Base-by-base conservation (phyloP, 495 filamentous ascomycete genomes). In the Penicillium salamii region DNA sequence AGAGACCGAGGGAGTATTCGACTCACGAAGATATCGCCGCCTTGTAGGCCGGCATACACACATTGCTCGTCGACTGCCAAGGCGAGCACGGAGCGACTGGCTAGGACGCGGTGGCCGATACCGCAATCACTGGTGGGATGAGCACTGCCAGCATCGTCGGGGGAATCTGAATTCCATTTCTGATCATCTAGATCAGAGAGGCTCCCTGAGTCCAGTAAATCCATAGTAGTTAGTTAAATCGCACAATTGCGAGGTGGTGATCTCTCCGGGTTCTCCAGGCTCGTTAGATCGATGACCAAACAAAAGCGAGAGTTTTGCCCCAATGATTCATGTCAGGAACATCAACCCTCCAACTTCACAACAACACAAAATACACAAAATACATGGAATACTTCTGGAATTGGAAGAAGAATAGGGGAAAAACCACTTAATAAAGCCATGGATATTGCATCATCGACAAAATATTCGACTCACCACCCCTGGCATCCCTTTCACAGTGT, bases 11-110 rank as follows among this genome's bases (percentile, higher is more conserved):
- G 9, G 7, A 20, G 6, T 42, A 24, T 20, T 21, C 42, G 7
- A 70, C 73, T 50, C 65, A 87, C 87, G 41, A 93, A 69, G 47
- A 98, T 91, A 68, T 96, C 89, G 44, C 93, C 93, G 39, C 85
- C 88, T 62, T 96, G 91, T 14, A 91, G 89, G 28, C 92, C 93
- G 17, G 91, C 90, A 69, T 88, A 76, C 2, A 76, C 73, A 38
- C 69, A 74, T 6, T 76, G 66, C 15, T 75, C 66, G 45, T 76
- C 73, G 17, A 76, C 47, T n/a, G 67, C 73, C 17, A 76, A 48
- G n/a, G 73, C 69, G 20, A 76, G 52, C 17, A 76, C 71, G n/a
- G 73, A 76, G 35, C 71, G 66, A 48, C 70, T 71, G 32, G 73
- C 67, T 41, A 71, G 56, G 19, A 76, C 73, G 15, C 73, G 73